Conservation (phyloP, 2,329 filamentous ascomycete species). For the Raffaelea arxii region DNA sequence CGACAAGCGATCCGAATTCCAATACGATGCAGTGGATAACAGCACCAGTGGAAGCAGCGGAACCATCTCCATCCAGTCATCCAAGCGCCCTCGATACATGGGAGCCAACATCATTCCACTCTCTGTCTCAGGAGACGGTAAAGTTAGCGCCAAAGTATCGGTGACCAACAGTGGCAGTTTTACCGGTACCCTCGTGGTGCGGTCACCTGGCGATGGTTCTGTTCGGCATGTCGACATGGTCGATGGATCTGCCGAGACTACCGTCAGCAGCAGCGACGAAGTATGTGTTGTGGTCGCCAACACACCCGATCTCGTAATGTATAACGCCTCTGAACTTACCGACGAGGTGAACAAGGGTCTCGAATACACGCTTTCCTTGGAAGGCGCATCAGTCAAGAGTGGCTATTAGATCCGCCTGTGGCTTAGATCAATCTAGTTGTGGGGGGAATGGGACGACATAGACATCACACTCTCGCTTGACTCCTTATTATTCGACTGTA, state of each 20-base stretch:
- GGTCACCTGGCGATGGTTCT: slow-evolving; percentile 7
- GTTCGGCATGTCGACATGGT: not conserved
- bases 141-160: not conserved
- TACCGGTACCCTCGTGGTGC: slow-evolving; percentile 11
- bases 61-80: slow-evolving; percentile 31
- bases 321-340: slow-evolving; percentile 29
- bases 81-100: slow-evolving; percentile 35
- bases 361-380: slow-evolving; percentile 26
- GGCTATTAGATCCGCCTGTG: not conserved
- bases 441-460: not conserved
- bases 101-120: slow-evolving; percentile 39
- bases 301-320: slow-evolving; percentile 33
- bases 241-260: not conserved
- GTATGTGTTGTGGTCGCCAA: slow-evolving; percentile 36
- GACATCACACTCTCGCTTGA: too few relatives aligned
- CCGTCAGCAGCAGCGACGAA: slow-evolving; percentile 22
- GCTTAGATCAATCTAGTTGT: not conserved
- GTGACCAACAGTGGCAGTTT: not conserved
- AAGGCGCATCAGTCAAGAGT: slow-evolving; percentile 18
- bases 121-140: slow-evolving; percentile 2
- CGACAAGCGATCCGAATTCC: slow-evolving; percentile 23
- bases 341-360: slow-evolving; percentile 18
- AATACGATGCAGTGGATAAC: slow-evolving; percentile 32
- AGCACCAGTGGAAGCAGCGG: slow-evolving; percentile 15
- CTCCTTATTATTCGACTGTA: too few relatives aligned